Base-by-base conservation (phyloP, 148 eudicot genomes). In the Beta vulgaris region DNA sequence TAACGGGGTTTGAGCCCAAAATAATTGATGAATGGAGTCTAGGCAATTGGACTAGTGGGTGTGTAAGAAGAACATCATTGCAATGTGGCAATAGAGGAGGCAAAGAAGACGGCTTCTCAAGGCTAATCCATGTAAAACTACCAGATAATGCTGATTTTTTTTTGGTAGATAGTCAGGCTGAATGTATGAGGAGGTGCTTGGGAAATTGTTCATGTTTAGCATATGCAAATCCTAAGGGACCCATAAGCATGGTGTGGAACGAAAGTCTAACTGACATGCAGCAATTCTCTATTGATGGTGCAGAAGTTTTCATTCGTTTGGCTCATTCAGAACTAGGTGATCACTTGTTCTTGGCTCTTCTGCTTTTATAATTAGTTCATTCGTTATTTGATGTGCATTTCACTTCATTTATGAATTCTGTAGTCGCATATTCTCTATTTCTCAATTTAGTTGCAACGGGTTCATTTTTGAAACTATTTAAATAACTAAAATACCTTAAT, bases 241-340 rank as follows among this genome's bases (percentile, higher is more conserved):
- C 66, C 11, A 90, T 87, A 1, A 88, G 96, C 55, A 54, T 91
- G 78, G 28, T 78, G 16, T 91, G 90, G 90, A 76, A 25, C 42
- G 69, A 55, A 3, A 83, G 69, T 1, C 77, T 91, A 80, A 61
- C 84, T 46, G 96, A 88, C 69, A 72, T 88, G 0, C 76, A 80
- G 29, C 16, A 42, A 26, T 46, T 77, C 26, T 19, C 80, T 18
- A 34, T 66, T 13, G 71, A 69, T 43, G 90, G 85, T 0, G 85
- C 76, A n/a, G 83, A 77, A 71, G 65, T 90, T 34, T 90, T 78
- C 72, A 72, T 88, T 10, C 76, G 90, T 7, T 61, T 88, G 55
- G 73, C 94, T n/a, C 44, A 80, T 10, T 82, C 88, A 1, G 88
- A 87, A 67, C 60, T 82, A 77, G 84, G 91, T 88, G 13, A 44